phyloP scores from a whole-genome alignment of 2,329 filamentous ascomycete species.

The Lasiodiplodia theobromae region DNA sequence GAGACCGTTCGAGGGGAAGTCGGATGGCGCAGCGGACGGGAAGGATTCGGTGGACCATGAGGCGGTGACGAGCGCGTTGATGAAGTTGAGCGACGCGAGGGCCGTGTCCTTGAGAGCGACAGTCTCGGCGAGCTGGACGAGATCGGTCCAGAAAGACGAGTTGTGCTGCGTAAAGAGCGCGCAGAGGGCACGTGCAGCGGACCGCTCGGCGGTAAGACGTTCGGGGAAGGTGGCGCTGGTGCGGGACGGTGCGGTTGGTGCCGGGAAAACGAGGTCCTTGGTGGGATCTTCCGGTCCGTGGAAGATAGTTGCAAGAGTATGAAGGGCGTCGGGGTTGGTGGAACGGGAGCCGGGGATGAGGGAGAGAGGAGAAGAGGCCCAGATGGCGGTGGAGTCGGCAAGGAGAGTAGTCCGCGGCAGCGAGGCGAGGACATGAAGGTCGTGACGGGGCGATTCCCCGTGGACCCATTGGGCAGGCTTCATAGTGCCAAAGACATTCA shows the following conservation, averaged over 20 bases:
- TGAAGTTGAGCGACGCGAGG: conserved; percentile 60
- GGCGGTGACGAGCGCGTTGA: conserved; percentile 61
- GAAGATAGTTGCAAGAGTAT: conserved; percentile 63
- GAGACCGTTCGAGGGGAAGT: conserved; percentile 52
- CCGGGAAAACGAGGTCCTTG: conserved; percentile 47
- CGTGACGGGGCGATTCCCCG: conserved; percentile 60
- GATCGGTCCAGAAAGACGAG: conserved; percentile 59
- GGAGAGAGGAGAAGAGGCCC: conserved; percentile 36
- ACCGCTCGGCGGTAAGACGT: conserved; percentile 55
- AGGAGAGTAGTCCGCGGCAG: conserved; percentile 62
- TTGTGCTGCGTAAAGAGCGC: conserved; percentile 61
- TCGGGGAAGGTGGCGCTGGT: conserved; percentile 38
- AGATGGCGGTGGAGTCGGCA: conserved; percentile 40
- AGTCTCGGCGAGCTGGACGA: conserved; percentile 62
- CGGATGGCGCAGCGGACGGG: conserved; percentile 47
- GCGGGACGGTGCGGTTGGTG: conserved; percentile 33
- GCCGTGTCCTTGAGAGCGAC: conserved; percentile 65
- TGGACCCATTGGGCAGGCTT: conserved; percentile 60
- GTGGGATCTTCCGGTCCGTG: conserved; percentile 55
- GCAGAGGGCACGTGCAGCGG: conserved; percentile 62
- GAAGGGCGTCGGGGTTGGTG: conserved; percentile 61
- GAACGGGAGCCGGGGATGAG: conserved; percentile 59
- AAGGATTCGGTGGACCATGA: conserved; percentile 57
- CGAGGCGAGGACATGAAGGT: conserved; percentile 64
- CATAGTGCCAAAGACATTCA: conserved; percentile 57